Conservation (phyloP, 306 rosid species). For the Crotalaria pallida region DNA sequence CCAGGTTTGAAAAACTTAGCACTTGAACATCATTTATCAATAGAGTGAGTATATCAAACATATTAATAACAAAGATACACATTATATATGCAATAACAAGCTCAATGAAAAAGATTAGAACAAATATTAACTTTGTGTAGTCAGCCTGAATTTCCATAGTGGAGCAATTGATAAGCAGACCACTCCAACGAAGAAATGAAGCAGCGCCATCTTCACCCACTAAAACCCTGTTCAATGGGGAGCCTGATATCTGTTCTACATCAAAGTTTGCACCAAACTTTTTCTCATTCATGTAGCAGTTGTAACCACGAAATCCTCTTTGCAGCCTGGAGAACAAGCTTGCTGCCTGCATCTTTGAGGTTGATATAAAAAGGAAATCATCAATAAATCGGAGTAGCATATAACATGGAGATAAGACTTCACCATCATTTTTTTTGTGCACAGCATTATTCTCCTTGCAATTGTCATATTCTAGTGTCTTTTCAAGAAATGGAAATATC, state of each 20-base stretch:
- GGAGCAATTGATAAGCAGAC: slow-evolving; percentile 74
- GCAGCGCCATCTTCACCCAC: slow-evolving; percentile 43
- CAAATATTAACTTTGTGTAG: slow-evolving; percentile 58
- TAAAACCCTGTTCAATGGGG: slow-evolving; percentile 39
- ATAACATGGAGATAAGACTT: slow-evolving; percentile 28
- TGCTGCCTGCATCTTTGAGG: slow-evolving; percentile 71
- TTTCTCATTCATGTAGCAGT: slow-evolving; percentile 78
- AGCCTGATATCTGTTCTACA: slow-evolving; percentile 26
- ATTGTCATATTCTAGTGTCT: slow-evolving; percentile 28
- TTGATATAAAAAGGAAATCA: slow-evolving; percentile 76
- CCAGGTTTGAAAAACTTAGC: neutral
- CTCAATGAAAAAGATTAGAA: slow-evolving; percentile 5
- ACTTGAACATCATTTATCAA: neutral
- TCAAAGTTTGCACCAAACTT: slow-evolving; percentile 75
- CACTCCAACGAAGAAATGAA: slow-evolving; percentile 82
- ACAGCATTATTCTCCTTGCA: slow-evolving; percentile 24
- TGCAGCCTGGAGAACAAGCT: slow-evolving; percentile 57
- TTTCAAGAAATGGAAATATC: slow-evolving; percentile 68
- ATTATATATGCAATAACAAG: slow-evolving; percentile 18
- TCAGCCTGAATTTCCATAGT: slow-evolving; percentile 86
- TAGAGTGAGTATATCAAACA: neutral
- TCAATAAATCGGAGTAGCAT: slow-evolving; percentile 60
- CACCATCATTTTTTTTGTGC: slow-evolving; percentile 12
- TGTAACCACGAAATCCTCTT: slow-evolving; percentile 77
- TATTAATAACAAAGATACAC: slow-evolving; percentile 15